phyloP scores from a whole-genome alignment of 345 rosid species.

The Moricandia moricandioides region DNA sequence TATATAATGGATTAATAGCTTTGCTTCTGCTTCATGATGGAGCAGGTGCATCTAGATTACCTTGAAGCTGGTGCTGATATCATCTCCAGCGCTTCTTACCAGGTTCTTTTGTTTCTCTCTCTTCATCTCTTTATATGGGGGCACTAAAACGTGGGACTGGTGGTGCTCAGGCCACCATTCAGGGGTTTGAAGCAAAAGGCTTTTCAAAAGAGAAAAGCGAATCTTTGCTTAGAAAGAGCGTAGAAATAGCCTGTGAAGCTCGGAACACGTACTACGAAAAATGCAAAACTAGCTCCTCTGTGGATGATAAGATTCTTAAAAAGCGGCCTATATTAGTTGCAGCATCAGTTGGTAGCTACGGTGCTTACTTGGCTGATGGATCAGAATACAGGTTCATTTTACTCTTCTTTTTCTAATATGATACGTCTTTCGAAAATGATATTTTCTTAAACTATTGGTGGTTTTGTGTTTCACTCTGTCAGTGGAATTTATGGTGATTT shows the following conservation, averaged over 20 bases:
- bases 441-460: neutral
- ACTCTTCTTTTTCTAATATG: too few relatives aligned
- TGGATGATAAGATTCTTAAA: slow-evolving; percentile 42
- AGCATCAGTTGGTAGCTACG: slow-evolving; percentile 85
- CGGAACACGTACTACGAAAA: slow-evolving; percentile 48
- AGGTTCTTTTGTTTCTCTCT: slow-evolving; percentile 42
- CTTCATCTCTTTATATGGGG: neutral
- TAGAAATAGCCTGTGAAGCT: slow-evolving; percentile 69
- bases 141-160: slow-evolving; percentile 16
- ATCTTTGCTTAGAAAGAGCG: slow-evolving; percentile 61
- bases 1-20: slow-evolving; percentile 5
- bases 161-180: slow-evolving; percentile 63
- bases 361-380: slow-evolving; percentile 87
- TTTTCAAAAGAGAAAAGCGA: slow-evolving; percentile 56
- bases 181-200: slow-evolving; percentile 75
- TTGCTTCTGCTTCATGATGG: slow-evolving; percentile 26
- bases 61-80: slow-evolving; percentile 92
- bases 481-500: slow-evolving; percentile 68
- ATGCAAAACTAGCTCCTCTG: slow-evolving; percentile 39
- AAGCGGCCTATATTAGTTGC: slow-evolving; percentile 63
- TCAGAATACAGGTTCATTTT: slow-evolving; percentile 66
- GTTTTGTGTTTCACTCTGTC: slow-evolving; percentile 21
- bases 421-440: neutral
- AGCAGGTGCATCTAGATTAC: slow-evolving; percentile 76
- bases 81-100: slow-evolving; percentile 67